Base-by-base conservation (phyloP, 2,329 filamentous ascomycete genomes). In the Aspergillus neoniger region DNA sequence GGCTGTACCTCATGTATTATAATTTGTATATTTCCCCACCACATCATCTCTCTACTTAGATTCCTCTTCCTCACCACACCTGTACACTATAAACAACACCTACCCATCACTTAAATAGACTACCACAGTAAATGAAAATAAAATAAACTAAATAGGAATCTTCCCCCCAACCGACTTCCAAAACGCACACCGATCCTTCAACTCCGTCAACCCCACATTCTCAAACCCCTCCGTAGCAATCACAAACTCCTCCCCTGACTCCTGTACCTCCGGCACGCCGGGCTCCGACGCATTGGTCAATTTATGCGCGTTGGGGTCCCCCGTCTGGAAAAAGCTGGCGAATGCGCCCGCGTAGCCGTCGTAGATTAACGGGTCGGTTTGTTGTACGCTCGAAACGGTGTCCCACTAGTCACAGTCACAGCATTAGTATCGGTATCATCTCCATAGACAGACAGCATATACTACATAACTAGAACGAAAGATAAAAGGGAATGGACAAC, bases 251-350 rank as follows among this genome's bases (percentile, higher is more conserved):
- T 79, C 68, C 0, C 75, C 77, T 0, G 73, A 72, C 12, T 52
- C 68, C 17, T 70, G 67, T 7, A 83, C 64, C 9, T 70, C 62
- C 1, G 85, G 84, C 7, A 86, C 80, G 1, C 67, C 69, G 1
- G 57, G 60, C 75, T 81, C 15, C 72, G 71, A 50, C 1, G 60
- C 60, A 56, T 79, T 76, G 0, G 84, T 86, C 38, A 87, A 62
- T 60, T 87, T 87, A 59, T 83, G 77, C 12, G 77, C 73, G 66
- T 88, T 87, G 0, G 86, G 84, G 69, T 87, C 80, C 0, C 84
- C 84, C 0, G 83, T 85, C 69, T 84, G 79, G 60, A 88, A 82
- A 70, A 87, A 88, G 23, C 82, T 85, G 0, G 83, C 85, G 67
- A 88, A 82, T 0, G 85, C 85, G 4, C 86, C 86, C 1, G 81